phyloP scores from a whole-genome alignment of 768 basidiomycete species.

The Hydnum rufescens region DNA sequence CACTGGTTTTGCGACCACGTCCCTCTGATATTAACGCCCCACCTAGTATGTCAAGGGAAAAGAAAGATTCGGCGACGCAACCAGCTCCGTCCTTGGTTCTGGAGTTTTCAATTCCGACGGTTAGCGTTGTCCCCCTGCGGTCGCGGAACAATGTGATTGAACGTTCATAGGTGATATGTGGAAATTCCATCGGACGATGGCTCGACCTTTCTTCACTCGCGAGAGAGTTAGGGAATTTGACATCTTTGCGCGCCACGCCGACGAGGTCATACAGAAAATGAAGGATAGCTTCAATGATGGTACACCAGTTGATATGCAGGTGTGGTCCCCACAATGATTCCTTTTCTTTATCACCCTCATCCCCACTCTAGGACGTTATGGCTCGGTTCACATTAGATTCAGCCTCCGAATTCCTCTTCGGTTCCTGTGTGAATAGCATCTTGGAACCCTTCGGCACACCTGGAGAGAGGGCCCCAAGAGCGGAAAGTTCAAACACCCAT shows the following conservation, averaged over 20 bases:
- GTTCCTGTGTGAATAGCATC: slow-evolving; percentile 34
- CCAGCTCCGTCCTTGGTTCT: slow-evolving; percentile 27
- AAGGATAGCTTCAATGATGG: slow-evolving; percentile 26
- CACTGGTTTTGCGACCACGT: slow-evolving; percentile 24
- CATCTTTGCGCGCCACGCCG: slow-evolving; percentile 34
- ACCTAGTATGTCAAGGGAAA: slow-evolving; percentile 8
- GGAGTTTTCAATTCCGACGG: slow-evolving; percentile 34
- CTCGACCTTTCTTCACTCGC: slow-evolving; percentile 47
- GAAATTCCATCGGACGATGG: slow-evolving; percentile 57
- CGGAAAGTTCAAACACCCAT: too few relatives aligned
- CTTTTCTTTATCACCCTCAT: too few relatives aligned
- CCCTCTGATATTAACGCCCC: neutral
- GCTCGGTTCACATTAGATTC: slow-evolving; percentile 46
- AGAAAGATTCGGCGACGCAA: slow-evolving; percentile 1
- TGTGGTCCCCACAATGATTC: too few relatives aligned
- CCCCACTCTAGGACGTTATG: slow-evolving; percentile 37
- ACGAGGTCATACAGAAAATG: slow-evolving; percentile 21
- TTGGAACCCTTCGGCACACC: slow-evolving; percentile 24
- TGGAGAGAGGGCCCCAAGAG: too few relatives aligned
- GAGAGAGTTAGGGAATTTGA: slow-evolving; percentile 42
- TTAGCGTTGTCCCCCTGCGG: too few relatives aligned
- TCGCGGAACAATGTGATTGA: too few relatives aligned
- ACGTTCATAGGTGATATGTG: too few relatives aligned
- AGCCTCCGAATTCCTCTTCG: slow-evolving; percentile 47
- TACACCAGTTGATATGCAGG: slow-evolving; percentile 36